Evolutionary conservation across 2,329 filamentous ascomycete genomes (phyloP).

Genomic region (Teratosphaeria destructans): DNA sequence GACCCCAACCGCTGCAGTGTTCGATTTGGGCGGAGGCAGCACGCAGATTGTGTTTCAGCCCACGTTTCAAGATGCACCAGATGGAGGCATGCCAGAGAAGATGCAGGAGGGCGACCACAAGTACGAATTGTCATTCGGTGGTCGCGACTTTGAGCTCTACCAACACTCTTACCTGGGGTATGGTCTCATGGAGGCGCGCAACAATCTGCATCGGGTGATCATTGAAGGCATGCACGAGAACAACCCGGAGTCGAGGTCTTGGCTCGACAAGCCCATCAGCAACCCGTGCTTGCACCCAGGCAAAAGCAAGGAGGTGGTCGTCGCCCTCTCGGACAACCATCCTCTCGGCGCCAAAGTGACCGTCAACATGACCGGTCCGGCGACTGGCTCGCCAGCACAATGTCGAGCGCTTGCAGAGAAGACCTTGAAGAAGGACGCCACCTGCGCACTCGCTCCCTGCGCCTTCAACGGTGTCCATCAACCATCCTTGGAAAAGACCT

Average conservation of each 20-base stretch:
- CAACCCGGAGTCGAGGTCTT: conserved; percentile 47
- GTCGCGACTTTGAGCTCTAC: conserved; percentile 83
- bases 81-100: conserved; percentile 74
- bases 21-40: conserved; percentile 91
- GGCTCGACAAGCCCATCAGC: conserved; percentile 59
- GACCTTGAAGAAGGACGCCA: conserved; percentile 76
- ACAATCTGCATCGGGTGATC: conserved; percentile 69
- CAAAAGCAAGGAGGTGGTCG: conserved; percentile 61
- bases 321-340: conserved; percentile 59
- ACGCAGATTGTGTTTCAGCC: conserved; percentile 99
- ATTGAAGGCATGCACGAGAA: conserved; percentile 60
- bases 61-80: conserved; percentile 63
- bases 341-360: conserved; percentile 53
- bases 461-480: conserved; percentile 98
- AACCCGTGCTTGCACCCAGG: conserved; percentile 84
- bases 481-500: conserved; percentile 83
- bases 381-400: conserved; percentile 64
- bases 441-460: conserved; percentile 79
- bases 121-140: conserved; percentile 83
- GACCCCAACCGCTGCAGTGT: conserved; percentile 82
- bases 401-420: conserved; percentile 86
- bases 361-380: conserved; percentile 82
- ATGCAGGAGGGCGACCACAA: conserved; percentile 89
- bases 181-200: conserved; percentile 88
- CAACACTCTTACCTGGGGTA: conserved; percentile 97